A percentile compares a stretch with the other conserved stretches of the same genome.
These are phyloP conservation scores for Floccularia luteovirens DNA, from an alignment of 768 basidiomycete genomes.

Conservation along the genomic window DNA sequence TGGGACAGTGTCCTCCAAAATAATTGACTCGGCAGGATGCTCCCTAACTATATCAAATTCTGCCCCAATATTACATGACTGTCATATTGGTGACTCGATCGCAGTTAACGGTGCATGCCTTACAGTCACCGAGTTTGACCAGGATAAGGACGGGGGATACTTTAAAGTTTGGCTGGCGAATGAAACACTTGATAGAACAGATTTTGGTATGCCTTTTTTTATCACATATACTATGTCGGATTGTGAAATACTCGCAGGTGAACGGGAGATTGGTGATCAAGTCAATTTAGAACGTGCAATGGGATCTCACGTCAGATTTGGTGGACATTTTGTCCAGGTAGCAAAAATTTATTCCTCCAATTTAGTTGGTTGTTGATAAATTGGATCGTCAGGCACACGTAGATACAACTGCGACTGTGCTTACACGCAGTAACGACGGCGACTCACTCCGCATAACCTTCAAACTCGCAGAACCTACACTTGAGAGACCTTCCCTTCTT, in stretches of 20 bases:
- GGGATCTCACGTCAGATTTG: slow-evolving; percentile 85
- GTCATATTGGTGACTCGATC: slow-evolving; percentile 91
- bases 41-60: slow-evolving; percentile 71
- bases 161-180: slow-evolving; percentile 96
- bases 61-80: slow-evolving; percentile 74
- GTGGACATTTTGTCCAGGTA: slow-evolving; percentile 97
- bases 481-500: slow-evolving; percentile 54
- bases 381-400: slow-evolving; percentile 70
- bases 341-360: not conserved
- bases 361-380: not conserved
- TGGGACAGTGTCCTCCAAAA: slow-evolving; percentile 62
- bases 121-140: slow-evolving; percentile 83
- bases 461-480: slow-evolving; percentile 56
- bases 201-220: slow-evolving; percentile 57
- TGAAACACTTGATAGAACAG: slow-evolving; percentile 87
- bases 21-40: slow-evolving; percentile 68
- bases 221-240: slow-evolving; percentile 1
- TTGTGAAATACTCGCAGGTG: slow-evolving; percentile 39
- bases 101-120: slow-evolving; percentile 84
- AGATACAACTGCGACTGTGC: slow-evolving; percentile 78
- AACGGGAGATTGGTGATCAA: slow-evolving; percentile 67
- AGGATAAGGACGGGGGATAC: slow-evolving; percentile 55
- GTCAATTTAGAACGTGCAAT: slow-evolving; percentile 95
- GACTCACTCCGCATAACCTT: slow-evolving; percentile 86
- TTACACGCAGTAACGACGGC: slow-evolving; percentile 63